Conservation (phyloP, 1,284 basidiomycete genomes). For the Moesziomyces sp. region DNA sequence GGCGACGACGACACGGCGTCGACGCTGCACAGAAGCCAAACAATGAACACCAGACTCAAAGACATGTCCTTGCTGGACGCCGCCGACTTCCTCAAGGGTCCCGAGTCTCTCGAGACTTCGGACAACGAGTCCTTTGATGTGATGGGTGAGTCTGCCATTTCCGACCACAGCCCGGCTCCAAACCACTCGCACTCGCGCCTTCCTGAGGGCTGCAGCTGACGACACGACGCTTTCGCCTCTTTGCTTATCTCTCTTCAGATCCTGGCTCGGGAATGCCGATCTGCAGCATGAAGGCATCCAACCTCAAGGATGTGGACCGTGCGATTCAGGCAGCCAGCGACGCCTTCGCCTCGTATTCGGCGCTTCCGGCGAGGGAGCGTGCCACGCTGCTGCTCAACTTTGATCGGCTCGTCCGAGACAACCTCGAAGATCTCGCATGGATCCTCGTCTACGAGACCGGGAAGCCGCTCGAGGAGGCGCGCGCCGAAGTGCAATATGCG, state of each 20-base stretch:
- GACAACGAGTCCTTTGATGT: constrained; percentile 42
- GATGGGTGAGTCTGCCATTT: constrained; percentile 29
- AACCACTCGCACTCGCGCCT: background rate
- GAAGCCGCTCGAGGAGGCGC: constrained; percentile 61
- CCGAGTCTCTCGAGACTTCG: constrained; percentile 27
- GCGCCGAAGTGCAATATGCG: constrained; percentile 60
- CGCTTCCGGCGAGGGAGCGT: constrained; percentile 55
- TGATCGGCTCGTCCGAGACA: constrained; percentile 51
- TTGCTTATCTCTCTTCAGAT: constrained; percentile 11
- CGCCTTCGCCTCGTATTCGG: constrained; percentile 56
- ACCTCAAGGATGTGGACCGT: constrained; percentile 58
- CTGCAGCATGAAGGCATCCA: constrained; percentile 38
- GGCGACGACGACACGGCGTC: background rate
- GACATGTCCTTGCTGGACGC: constrained; percentile 46
- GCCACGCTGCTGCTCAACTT: constrained; percentile 60
- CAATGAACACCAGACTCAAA: constrained; percentile 52
- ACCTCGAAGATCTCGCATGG: constrained; percentile 63
- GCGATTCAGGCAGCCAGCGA: constrained; percentile 59
- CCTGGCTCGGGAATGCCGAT: constrained; percentile 33
- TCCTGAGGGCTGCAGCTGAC: background rate
- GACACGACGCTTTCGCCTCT: background rate
- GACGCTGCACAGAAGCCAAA: background rate
- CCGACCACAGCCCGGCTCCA: background rate
- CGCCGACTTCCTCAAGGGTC: constrained; percentile 58
- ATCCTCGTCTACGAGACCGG: constrained; percentile 66